These are phyloP conservation scores for Coprinopsis cinerea DNA, from an alignment of 768 basidiomycete genomes.

Conservation along the genomic window DNA sequence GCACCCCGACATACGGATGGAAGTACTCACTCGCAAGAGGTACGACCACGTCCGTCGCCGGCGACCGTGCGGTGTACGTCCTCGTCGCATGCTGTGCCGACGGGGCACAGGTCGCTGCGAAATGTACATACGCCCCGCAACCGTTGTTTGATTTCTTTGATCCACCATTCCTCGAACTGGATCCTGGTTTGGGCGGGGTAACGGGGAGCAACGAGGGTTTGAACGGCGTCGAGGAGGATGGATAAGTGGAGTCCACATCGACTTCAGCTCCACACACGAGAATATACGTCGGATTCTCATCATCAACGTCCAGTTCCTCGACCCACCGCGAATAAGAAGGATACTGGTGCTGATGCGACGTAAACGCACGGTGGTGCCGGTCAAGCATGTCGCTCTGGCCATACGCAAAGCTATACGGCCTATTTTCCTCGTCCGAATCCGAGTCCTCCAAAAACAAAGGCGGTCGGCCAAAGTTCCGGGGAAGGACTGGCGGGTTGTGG, in stretches of 20 bases:
- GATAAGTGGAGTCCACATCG: constrained; percentile 10
- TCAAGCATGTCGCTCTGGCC: neutral
- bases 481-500: constrained; percentile 9
- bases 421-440: constrained; percentile 12
- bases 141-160: constrained; percentile 39
- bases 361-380: constrained; percentile 4
- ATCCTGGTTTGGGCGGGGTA: constrained; percentile 24
- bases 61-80: constrained; percentile 44
- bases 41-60: constrained; percentile 50
- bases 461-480: constrained; percentile 7
- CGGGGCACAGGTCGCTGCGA: constrained; percentile 47
- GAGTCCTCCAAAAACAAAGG: constrained; percentile 9
- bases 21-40: constrained; percentile 55
- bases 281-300: constrained; percentile 21
- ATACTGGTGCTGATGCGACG: constrained; percentile 5
- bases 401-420: constrained; percentile 10
- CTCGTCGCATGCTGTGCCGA: constrained; percentile 15
- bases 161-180: constrained; percentile 15
- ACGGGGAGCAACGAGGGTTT: constrained; percentile 33
- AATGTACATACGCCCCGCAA: constrained; percentile 59
- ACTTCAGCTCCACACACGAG: constrained; percentile 25
- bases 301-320: constrained; percentile 12
- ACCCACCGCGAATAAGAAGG: constrained; percentile 14
- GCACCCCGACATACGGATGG: constrained; percentile 40
- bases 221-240: constrained; percentile 18